Conservation (phyloP, 352 stramenopile species). For the Hyaloperonospora brassicae region DNA sequence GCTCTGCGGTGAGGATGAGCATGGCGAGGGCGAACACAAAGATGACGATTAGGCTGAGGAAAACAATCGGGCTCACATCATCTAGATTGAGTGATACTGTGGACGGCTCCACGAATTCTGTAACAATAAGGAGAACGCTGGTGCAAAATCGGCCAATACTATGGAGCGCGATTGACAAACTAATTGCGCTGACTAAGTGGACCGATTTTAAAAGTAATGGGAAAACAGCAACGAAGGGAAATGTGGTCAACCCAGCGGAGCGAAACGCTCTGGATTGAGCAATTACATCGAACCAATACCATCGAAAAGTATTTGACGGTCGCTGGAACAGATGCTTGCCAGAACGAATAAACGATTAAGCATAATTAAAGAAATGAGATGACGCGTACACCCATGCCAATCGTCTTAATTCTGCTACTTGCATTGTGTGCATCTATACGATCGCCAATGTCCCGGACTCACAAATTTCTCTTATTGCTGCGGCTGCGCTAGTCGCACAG, state of each 20-base stretch:
- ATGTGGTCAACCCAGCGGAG: conserved; percentile 75
- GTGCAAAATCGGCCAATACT: conserved; percentile 90
- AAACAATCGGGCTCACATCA: conserved; percentile 53
- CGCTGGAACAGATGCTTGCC: conserved; percentile 91
- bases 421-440: conserved; percentile 66
- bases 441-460: conserved; percentile 27
- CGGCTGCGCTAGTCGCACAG: conserved; percentile 90
- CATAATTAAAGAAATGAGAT: conserved; percentile 91
- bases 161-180: conserved; percentile 79
- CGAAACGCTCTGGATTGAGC: conserved; percentile 95
- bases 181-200: conserved; percentile 64
- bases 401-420: conserved; percentile 91
- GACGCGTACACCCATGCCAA: conserved; percentile 97
- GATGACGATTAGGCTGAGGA: conserved; percentile 48
- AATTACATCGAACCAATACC: conserved; percentile 97
- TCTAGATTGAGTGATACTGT: conserved; percentile 86
- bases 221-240: conserved; percentile 78
- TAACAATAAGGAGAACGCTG: conserved; percentile 89
- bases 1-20: conserved; percentile 56
- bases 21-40: conserved; percentile 41
- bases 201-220: conserved; percentile 80
- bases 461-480: conserved; percentile 34
- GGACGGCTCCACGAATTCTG: conserved; percentile 90
- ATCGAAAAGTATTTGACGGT: conserved; percentile 96
- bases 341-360: conserved; percentile 97